These are phyloP conservation scores for Jacaranda mimosifolia DNA, from an alignment of 257 asterid species.

Conservation along the genomic window DNA sequence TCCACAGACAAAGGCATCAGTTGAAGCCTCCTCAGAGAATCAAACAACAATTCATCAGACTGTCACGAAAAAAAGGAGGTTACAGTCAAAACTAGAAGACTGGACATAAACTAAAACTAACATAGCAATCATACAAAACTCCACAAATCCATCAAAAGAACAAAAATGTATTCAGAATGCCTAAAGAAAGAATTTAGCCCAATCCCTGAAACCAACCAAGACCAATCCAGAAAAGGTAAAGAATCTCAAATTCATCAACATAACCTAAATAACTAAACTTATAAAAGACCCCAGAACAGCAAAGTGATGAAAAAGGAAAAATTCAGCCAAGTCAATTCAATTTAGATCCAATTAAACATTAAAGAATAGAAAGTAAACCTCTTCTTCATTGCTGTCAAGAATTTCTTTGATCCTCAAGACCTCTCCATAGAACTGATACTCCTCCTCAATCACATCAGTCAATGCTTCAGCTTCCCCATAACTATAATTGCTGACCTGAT, in stretches of 20 bases:
- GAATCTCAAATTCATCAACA: slow-evolving; percentile 13
- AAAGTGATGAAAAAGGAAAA: background rate
- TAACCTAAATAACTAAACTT: slow-evolving; percentile 11
- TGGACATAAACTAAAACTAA: background rate
- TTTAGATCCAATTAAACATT: slow-evolving; percentile 12
- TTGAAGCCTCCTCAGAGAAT: slow-evolving; percentile 83
- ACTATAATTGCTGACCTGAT: slow-evolving; percentile 56
- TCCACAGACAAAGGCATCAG: slow-evolving; percentile 79
- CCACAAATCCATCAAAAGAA: slow-evolving; percentile 17
- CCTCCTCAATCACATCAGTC: slow-evolving; percentile 88
- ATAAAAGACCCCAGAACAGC: background rate
- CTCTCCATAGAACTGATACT: slow-evolving; percentile 66
- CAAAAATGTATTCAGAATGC: background rate
- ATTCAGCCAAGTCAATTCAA: background rate
- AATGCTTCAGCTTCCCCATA: slow-evolving; percentile 89
- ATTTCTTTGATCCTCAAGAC: slow-evolving; percentile 80
- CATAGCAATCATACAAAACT: background rate
- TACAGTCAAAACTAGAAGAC: slow-evolving; percentile 25
- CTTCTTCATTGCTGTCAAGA: slow-evolving; percentile 61
- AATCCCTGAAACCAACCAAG: slow-evolving; percentile 13
- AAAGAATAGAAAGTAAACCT: slow-evolving; percentile 58
- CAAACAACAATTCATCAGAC: slow-evolving; percentile 64
- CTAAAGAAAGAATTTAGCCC: background rate
- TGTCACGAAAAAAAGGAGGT: slow-evolving; percentile 41
- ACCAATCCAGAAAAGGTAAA: slow-evolving; percentile 14